Conservation (phyloP, 768 basidiomycete genomes). For the Xerocomus spinulosus region DNA sequence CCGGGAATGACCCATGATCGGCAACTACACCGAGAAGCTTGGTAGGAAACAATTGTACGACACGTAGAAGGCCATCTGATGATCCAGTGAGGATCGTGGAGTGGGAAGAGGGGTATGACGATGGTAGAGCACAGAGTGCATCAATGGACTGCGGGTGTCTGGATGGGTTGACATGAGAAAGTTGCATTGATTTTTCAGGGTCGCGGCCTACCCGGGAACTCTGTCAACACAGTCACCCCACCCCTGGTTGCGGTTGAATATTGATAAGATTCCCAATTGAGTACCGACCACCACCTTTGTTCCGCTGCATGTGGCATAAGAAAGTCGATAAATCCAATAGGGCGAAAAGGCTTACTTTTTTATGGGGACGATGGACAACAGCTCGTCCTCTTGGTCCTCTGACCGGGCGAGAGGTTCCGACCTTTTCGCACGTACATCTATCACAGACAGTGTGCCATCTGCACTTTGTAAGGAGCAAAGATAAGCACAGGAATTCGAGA, state of each 20-base stretch:
- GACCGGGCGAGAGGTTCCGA: conserved; percentile 75
- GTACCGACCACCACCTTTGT: conserved; percentile 86
- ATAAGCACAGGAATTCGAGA: background rate
- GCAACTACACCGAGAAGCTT: conserved; percentile 87
- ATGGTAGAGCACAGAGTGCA: conserved; percentile 71
- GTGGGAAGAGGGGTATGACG: conserved; percentile 55
- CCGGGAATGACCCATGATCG: conserved; percentile 88
- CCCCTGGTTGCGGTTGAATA: conserved; percentile 83
- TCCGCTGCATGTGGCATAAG: conserved; percentile 38
- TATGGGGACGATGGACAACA: conserved; percentile 81
- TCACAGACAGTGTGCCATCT: conserved; percentile 89
- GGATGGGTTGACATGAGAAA: conserved; percentile 13
- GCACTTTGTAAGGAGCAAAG: conserved; percentile 48
- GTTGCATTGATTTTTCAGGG: background rate
- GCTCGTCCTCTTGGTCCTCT: conserved; percentile 94
- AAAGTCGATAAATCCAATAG: background rate
- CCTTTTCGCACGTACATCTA: conserved; percentile 85
- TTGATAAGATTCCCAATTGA: conserved; percentile 81
- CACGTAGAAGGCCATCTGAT: conserved; percentile 85
- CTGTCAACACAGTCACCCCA: conserved; percentile 93
- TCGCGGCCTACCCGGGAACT: conserved; percentile 64
- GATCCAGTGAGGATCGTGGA: conserved; percentile 83
- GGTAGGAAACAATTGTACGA: conserved; percentile 83
- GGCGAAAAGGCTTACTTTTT: conserved; percentile 52
- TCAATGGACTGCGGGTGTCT: conserved; percentile 93